Evolutionary conservation across 441 rosid genomes (phyloP).

Genomic region (Geranium incanum): DNA sequence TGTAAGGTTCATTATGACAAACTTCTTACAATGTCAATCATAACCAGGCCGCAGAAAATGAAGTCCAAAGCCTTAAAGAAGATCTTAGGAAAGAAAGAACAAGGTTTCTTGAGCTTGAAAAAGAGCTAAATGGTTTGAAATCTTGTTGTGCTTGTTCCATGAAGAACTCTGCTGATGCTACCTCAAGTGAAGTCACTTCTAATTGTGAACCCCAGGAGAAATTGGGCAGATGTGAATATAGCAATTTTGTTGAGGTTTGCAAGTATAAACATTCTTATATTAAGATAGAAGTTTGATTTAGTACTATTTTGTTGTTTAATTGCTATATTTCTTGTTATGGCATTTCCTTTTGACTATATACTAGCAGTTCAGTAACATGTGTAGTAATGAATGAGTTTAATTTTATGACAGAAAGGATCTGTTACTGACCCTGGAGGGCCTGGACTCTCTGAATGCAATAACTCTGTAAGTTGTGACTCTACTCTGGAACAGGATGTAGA

Average conservation of each 20-base stretch:
- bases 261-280: not conserved
- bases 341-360: not conserved
- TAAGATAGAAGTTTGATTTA: not conserved
- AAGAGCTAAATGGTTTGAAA: slow-evolving; percentile 43
- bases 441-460: slow-evolving; percentile 14
- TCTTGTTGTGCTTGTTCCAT: slow-evolving; percentile 36
- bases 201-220: slow-evolving; percentile 21
- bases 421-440: slow-evolving; percentile 13
- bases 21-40: not conserved
- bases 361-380: slow-evolving; percentile 2
- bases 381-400: slow-evolving; percentile 15
- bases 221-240: slow-evolving; percentile 21
- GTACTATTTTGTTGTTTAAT: not conserved
- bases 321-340: slow-evolving; percentile 14
- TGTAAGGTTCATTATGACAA: not conserved
- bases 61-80: slow-evolving; percentile 44
- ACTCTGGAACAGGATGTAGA: slow-evolving; percentile 25
- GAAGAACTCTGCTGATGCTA: slow-evolving; percentile 23
- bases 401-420: slow-evolving; percentile 23
- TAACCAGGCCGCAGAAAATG: slow-evolving; percentile 59
- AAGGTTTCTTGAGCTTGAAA: slow-evolving; percentile 42
- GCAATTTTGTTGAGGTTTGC: slow-evolving; percentile 30
- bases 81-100: slow-evolving; percentile 43
- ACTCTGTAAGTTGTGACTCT: slow-evolving; percentile 14
- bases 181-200: slow-evolving; percentile 23